Evolutionary conservation across 805 yeast genomes (phyloP).

Genomic region (Kuraishia floccosa): DNA sequence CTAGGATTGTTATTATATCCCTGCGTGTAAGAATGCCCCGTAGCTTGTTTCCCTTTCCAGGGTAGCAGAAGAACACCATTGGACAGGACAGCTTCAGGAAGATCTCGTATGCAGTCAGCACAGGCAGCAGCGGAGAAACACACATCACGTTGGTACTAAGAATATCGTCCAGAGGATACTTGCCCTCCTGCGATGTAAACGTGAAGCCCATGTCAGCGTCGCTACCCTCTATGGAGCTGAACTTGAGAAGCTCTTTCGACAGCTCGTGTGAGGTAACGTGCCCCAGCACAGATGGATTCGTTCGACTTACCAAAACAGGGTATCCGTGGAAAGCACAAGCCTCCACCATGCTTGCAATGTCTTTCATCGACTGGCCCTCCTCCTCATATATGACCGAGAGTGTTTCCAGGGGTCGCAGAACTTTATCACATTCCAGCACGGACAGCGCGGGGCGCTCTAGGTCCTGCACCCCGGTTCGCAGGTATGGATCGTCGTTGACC

Average conservation of each 20-base stretch:
- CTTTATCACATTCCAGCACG: slow-evolving; percentile 17
- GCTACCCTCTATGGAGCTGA: slow-evolving; percentile 5
- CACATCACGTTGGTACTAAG: slow-evolving; percentile 10
- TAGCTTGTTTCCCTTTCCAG: slow-evolving; percentile 12
- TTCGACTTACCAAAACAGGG: slow-evolving; percentile 28
- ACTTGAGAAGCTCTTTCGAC: slow-evolving; percentile 11
- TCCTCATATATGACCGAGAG: slow-evolving; percentile 20
- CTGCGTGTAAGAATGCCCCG: slow-evolving; percentile 24
- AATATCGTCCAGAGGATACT: slow-evolving; percentile 5
- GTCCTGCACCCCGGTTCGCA: slow-evolving; percentile 26
- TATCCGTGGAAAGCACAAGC: slow-evolving; percentile 21
- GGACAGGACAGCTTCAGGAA: slow-evolving; percentile 25
- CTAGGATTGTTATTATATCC: slow-evolving; percentile 14
- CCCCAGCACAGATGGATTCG: slow-evolving; percentile 25
- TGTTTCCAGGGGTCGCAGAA: slow-evolving; percentile 21
- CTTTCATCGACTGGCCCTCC: slow-evolving; percentile 12
- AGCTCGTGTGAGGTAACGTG: slow-evolving; percentile 28
- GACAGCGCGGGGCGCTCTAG: slow-evolving; percentile 23
- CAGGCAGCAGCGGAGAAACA: slow-evolving; percentile 16
- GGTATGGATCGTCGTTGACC: slow-evolving; percentile 26
- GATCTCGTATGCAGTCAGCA: slow-evolving; percentile 23
- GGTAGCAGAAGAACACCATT: slow-evolving; percentile 17
- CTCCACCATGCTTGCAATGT: slow-evolving; percentile 15
- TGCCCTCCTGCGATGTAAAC: slow-evolving; percentile 3
- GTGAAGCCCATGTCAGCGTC: slow-evolving; percentile 8